These are phyloP conservation scores for Paramecium pentaurelia DNA, from an alignment of 73 alveolate genomes.

Conservation along the genomic window DNA sequence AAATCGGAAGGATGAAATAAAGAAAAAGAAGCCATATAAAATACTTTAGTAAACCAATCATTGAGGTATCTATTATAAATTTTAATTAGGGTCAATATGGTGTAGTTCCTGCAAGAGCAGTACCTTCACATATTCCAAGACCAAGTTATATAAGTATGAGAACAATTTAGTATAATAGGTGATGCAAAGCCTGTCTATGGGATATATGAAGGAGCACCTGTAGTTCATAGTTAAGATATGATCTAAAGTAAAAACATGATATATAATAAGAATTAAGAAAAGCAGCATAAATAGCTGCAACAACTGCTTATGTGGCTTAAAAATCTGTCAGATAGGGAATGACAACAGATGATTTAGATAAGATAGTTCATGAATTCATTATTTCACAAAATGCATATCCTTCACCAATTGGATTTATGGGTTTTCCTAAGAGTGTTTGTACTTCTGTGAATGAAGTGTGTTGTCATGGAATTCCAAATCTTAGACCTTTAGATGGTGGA, in stretches of 20 bases:
- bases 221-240: conserved; percentile 45
- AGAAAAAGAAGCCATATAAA: background rate
- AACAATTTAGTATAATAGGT: conserved; percentile 5
- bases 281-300: conserved; percentile 89
- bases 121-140: conserved; percentile 40
- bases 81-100: conserved; percentile 56
- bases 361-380: conserved; percentile 83
- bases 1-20: background rate
- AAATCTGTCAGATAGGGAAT: conserved; percentile 83
- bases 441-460: conserved; percentile 93
- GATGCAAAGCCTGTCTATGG: conserved; percentile 56
- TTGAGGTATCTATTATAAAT: background rate
- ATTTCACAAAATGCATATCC: conserved; percentile 91
- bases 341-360: conserved; percentile 90
- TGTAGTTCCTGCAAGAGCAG: conserved; percentile 46
- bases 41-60: conserved; percentile 7
- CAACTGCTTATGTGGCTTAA: conserved; percentile 74
- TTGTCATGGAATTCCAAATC: conserved; percentile 95
- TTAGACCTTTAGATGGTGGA: conserved; percentile 80
- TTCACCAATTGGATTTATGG: conserved; percentile 86
- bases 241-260: background rate
- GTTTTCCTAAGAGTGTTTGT: conserved; percentile 95
- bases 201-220: conserved; percentile 54
- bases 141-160: conserved; percentile 50
- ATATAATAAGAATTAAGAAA: conserved; percentile 60